Evolutionary conservation across 2,329 filamentous ascomycete species (phyloP).

Genomic region (Cryoendolithus antarcticus): DNA sequence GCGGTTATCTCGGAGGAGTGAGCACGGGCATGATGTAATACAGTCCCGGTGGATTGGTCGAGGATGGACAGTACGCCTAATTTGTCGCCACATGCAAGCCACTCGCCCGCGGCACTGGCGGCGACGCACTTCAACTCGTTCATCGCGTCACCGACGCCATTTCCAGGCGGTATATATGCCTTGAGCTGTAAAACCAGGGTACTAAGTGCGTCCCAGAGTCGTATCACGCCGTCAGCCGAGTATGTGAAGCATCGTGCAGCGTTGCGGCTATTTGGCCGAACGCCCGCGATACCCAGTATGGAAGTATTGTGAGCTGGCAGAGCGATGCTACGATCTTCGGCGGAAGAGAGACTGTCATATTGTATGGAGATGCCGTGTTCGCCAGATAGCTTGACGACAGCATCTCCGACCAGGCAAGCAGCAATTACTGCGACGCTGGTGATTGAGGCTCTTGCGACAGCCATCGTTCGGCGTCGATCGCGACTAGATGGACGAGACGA

Average conservation of each 20-base stretch:
- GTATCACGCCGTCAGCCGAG: conserved; percentile 67
- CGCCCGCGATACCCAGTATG: too few relatives aligned
- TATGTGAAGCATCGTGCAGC: conserved; percentile 76
- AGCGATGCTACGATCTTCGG: too few relatives aligned
- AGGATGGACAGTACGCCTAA: conserved; percentile 58
- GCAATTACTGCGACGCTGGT: too few relatives aligned
- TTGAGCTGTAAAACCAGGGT: conserved; percentile 51
- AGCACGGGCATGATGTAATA: conserved; percentile 63
- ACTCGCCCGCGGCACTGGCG: conserved; percentile 48
- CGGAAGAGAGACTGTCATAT: too few relatives aligned
- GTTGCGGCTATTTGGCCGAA: too few relatives aligned
- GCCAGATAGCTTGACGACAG: too few relatives aligned
- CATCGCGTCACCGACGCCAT: conserved; percentile 3
- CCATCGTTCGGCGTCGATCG: too few relatives aligned
- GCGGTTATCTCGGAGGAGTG: conserved; percentile 77
- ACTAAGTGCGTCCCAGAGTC: conserved; percentile 72
- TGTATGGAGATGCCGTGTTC: too few relatives aligned
- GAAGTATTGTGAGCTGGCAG: too few relatives aligned
- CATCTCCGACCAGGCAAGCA: too few relatives aligned
- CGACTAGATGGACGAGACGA: too few relatives aligned
- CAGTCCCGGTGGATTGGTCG: conserved; percentile 48
- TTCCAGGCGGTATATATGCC: conserved; percentile 41
- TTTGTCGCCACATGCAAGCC: conserved; percentile 74
- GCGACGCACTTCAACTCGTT: conserved; percentile 49
- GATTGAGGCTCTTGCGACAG: too few relatives aligned